Evolutionary conservation across 2,329 filamentous ascomycete species (phyloP), one percentile per base, ranked within the genome.

Genomic region (Colletotrichum destructivum): DNA sequence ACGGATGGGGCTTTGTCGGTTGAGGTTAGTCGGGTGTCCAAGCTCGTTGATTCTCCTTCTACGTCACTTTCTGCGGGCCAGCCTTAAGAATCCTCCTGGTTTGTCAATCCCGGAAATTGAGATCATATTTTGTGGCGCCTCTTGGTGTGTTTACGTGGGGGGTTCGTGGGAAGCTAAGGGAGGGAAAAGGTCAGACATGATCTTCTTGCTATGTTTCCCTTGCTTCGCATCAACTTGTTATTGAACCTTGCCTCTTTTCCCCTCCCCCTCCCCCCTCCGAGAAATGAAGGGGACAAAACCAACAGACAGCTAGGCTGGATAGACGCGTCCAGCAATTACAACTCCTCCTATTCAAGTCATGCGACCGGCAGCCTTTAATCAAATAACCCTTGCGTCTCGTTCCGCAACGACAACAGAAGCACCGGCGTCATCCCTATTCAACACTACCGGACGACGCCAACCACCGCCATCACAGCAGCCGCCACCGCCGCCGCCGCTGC

Each of bases 101-200:
- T 57, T 31, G 49, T 62, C 46, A 62, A 51, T 47, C 31, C 59
- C 46, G 65, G 59, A 69, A 59, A 63, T 69, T 63, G 40, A 59
- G 51, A 31, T 62, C 54, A 54, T 67, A 61, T 62, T 62, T 31
- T 68, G 64, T 68, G 69, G 69, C 69, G 68, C 59, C 31, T 47
- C 47, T 18, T 70, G 67, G 67, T 51, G 55, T 21, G 62, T 57
- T 60, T 55, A 23, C 62, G 63, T 57, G 49, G 35, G 42, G 35
- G 64, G 49, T 62, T 57, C 15, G 49, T 62, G 64, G 44, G 69
- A 72, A 69, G 69, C 69, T 69, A 72, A 69, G 69, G 65, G 59
- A 60, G 52, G 69, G 31, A 35, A 35, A 62, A 57, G 16, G 57
- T 71, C 57, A 72, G 69, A 69, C 69, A 72, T 47, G 16, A 40